A percentile compares a stretch with the other conserved stretches of the same genome.
Evolutionary conservation across 768 basidiomycete species (phyloP).

Genomic region (Pulveroboletus sp.): DNA sequence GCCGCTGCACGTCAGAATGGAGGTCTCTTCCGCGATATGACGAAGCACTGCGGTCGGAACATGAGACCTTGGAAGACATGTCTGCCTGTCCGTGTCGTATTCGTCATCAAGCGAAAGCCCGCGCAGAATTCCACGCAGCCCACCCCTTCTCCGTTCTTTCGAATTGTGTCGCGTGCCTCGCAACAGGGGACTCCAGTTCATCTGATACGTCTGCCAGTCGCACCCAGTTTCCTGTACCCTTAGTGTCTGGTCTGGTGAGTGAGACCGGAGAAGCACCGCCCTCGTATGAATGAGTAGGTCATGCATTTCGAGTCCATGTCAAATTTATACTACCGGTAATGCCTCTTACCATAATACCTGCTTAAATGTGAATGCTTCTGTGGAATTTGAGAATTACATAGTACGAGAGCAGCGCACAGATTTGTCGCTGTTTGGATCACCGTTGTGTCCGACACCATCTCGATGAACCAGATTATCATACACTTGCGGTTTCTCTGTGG

Average conservation of each 20-base stretch:
- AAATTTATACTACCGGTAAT: neutral
- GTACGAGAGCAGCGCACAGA: no score
- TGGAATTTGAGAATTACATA: no score
- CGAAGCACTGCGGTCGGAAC: slow-evolving; percentile 26
- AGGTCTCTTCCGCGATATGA: slow-evolving; percentile 75
- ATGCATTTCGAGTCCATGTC: neutral
- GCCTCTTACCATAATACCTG: neutral
- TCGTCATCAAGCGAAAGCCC: slow-evolving; percentile 11
- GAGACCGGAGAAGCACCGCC: slow-evolving; percentile 84
- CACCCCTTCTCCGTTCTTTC: neutral
- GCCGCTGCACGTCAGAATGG: slow-evolving; percentile 79
- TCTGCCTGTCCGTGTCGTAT: slow-evolving; percentile 44
- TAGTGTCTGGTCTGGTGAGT: slow-evolving; percentile 79
- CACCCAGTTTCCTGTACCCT: slow-evolving; percentile 63
- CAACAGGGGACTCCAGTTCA: slow-evolving; percentile 31
- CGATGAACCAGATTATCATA: no score
- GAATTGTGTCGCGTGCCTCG: slow-evolving; percentile 32
- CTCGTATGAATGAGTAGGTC: slow-evolving; percentile 13
- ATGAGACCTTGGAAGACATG: slow-evolving; percentile 3
- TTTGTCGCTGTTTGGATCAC: neutral
- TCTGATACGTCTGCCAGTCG: slow-evolving; percentile 41
- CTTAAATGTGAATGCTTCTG: no score
- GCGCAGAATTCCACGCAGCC: neutral
- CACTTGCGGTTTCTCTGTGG: no score
- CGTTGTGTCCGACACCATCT: no score